Percentiles rank a stretch among this genome's conserved stretches.
phyloP scores from a whole-genome alignment of 352 stramenopile species.

The Phytopythium kandeliae region DNA sequence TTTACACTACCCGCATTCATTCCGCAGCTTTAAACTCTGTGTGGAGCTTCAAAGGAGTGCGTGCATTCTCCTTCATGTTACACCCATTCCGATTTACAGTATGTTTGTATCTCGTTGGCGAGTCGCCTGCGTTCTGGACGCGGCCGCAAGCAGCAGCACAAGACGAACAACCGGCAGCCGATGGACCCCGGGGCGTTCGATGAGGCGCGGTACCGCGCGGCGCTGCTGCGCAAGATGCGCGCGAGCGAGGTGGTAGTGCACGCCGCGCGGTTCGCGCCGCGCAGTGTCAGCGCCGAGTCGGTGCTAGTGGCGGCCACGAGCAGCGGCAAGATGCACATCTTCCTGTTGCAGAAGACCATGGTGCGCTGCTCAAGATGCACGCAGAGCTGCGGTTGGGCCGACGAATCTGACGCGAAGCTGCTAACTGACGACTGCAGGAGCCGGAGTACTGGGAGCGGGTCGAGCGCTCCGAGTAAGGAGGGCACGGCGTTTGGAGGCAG shows the following conservation, averaged over 20 bases:
- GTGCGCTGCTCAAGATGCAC: conserved; percentile 8
- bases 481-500: neutral
- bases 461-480: conserved; percentile 22
- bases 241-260: conserved; percentile 48
- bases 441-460: conserved; percentile 46
- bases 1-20: too few relatives aligned
- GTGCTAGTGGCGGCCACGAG: conserved; percentile 62
- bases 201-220: conserved; percentile 36
- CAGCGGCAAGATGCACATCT: conserved; percentile 54
- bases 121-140: too few relatives aligned
- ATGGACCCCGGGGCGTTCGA: conserved; percentile 63
- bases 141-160: neutral
- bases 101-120: too few relatives aligned
- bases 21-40: too few relatives aligned
- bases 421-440: conserved; percentile 10
- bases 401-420: too few relatives aligned
- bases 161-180: too few relatives aligned
- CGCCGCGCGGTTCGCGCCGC: conserved; percentile 43
- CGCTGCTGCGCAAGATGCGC: conserved; percentile 51
- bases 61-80: too few relatives aligned
- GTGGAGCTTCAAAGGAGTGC: too few relatives aligned
- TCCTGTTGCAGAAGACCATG: conserved; percentile 37
- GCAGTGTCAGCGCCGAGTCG: conserved; percentile 17
- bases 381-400: too few relatives aligned
- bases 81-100: too few relatives aligned